phyloP scores from a whole-genome alignment of 1,139 yeast species.

The Blastobotrys persicus region DNA sequence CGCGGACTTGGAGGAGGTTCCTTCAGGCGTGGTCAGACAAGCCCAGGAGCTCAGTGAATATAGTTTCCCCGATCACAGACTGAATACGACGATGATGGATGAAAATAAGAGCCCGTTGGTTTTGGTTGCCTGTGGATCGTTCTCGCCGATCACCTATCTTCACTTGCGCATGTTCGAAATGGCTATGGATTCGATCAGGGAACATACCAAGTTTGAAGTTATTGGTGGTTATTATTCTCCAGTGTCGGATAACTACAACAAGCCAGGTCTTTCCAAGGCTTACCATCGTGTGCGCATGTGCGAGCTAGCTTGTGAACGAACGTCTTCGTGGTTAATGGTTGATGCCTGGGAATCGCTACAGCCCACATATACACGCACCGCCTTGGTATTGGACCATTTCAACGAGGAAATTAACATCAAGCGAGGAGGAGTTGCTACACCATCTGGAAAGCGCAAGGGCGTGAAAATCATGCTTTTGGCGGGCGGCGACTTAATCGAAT shows the following conservation, averaged over 20 bases:
- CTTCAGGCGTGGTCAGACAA: conserved; percentile 87
- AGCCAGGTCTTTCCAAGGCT: conserved; percentile 88
- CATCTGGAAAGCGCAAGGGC: conserved; percentile 74
- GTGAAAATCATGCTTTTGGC: conserved; percentile 95
- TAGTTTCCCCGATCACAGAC: conserved; percentile 80
- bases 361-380: conserved; percentile 87
- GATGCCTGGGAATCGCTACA: conserved; percentile 99
- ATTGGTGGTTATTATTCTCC: conserved; percentile 98
- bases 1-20: conserved; percentile 95
- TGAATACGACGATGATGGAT: conserved; percentile 69
- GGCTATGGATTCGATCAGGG: conserved; percentile 94
- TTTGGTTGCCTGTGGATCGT: conserved; percentile 95
- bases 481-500: conserved; percentile 95
- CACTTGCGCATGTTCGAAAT: conserved; percentile 97
- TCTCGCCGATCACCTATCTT: conserved; percentile 90
- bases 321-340: conserved; percentile 97
- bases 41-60: conserved; percentile 67
- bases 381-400: conserved; percentile 92
- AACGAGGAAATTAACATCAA: conserved; percentile 91
- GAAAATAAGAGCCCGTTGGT: conserved; percentile 84
- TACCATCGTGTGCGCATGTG: conserved; percentile 95
- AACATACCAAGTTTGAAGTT: conserved; percentile 89
- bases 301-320: conserved; percentile 95
- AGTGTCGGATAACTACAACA: conserved; percentile 88
- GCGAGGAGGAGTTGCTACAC: conserved; percentile 78